phyloP scores from a whole-genome alignment of 2,329 filamentous ascomycete species.

The Verticillium dahliae region DNA sequence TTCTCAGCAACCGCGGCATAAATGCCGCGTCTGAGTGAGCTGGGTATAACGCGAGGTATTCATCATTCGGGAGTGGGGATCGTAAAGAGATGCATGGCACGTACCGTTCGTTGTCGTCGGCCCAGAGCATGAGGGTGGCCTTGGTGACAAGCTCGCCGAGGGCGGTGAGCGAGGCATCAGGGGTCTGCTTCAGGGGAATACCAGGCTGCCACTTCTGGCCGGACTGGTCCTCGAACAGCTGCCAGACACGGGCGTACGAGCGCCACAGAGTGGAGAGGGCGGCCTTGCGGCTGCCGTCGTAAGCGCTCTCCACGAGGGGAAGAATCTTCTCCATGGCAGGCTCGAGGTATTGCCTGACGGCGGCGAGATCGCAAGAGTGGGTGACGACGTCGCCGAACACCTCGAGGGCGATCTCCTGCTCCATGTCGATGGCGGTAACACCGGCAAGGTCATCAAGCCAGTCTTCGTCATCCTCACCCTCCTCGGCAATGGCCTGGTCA shows the following conservation, averaged over 20 bases:
- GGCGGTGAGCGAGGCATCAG: conserved; percentile 73
- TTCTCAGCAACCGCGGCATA: conserved; percentile 79
- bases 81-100: conserved; percentile 32
- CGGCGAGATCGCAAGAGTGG: conserved; percentile 71
- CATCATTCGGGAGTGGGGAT: conserved; percentile 58
- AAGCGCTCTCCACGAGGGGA: conserved; percentile 78
- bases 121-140: conserved; percentile 78
- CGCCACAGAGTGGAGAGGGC: conserved; percentile 89
- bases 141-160: conserved; percentile 81
- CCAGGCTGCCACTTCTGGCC: conserved; percentile 85
- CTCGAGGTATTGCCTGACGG: conserved; percentile 74
- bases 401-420: conserved; percentile 96
- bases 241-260: conserved; percentile 85
- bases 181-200: conserved; percentile 73
- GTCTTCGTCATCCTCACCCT: conserved; percentile 69
- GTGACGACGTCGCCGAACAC: conserved; percentile 89
- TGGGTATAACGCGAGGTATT: conserved; percentile 91
- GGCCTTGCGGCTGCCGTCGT: conserved; percentile 90
- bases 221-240: conserved; percentile 71
- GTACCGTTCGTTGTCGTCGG: conserved; percentile 88
- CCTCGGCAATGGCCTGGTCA: conserved; percentile 48
- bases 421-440: conserved; percentile 82
- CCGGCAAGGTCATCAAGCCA: conserved; percentile 80
- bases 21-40: conserved; percentile 93
- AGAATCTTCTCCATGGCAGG: conserved; percentile 78